Evolutionary conservation across 257 asterid species (phyloP).

Genomic region (Mitragyna speciosa): DNA sequence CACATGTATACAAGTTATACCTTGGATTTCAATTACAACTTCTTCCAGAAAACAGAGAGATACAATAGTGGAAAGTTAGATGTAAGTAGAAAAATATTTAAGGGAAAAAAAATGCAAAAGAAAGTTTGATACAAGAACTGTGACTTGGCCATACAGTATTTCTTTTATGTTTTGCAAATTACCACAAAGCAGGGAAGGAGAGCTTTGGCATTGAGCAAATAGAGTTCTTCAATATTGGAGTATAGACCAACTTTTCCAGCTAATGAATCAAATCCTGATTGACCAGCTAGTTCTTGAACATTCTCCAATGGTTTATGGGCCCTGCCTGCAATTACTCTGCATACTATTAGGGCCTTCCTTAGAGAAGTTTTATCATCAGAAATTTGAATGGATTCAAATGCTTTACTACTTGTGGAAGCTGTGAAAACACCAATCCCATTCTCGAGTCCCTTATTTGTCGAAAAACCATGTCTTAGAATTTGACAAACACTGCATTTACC

Average conservation of each 20-base stretch:
- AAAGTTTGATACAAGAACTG: neutral
- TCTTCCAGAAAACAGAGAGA: neutral
- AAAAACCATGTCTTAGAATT: constrained; percentile 65
- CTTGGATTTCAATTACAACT: too few relatives aligned
- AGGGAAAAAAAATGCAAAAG: neutral
- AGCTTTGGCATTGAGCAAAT: constrained; percentile 77
- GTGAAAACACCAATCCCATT: constrained; percentile 76
- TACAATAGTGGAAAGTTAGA: neutral
- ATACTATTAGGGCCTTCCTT: constrained; percentile 70
- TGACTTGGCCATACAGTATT: neutral
- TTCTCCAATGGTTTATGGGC: constrained; percentile 84
- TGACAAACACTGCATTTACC: constrained; percentile 64
- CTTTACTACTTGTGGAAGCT: constrained; percentile 78
- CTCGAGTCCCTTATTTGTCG: constrained; percentile 40
- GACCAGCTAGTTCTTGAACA: constrained; percentile 61
- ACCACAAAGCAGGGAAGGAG: constrained; percentile 94
- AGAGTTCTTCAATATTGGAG: constrained; percentile 80
- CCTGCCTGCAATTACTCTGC: constrained; percentile 95
- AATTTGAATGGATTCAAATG: constrained; percentile 56
- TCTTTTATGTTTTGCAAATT: constrained; percentile 47
- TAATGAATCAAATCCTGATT: constrained; percentile 83
- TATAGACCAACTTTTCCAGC: constrained; percentile 79
- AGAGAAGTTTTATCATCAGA: constrained; percentile 12
- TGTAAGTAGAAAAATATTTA: neutral
- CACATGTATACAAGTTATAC: too few relatives aligned